Conservation (phyloP, 352 stramenopile genomes). For the Phytopythium ostracodes region DNA sequence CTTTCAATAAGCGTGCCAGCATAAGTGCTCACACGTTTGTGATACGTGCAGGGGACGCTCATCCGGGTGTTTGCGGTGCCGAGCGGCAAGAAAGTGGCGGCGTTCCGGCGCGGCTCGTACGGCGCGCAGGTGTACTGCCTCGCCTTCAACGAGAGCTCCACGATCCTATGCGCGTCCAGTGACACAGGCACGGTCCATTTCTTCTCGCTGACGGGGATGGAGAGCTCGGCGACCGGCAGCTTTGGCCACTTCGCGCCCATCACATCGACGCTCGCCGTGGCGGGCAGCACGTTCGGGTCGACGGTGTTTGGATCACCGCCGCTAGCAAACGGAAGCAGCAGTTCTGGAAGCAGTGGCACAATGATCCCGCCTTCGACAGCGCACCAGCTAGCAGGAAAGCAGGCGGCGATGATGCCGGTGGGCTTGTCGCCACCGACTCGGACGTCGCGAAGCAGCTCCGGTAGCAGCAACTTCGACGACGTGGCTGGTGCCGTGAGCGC, state of each 20-base stretch:
- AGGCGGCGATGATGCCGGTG: background rate
- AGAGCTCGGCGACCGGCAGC: constrained; percentile 71
- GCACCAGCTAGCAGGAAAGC: constrained; percentile 3
- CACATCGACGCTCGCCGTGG: constrained; percentile 67
- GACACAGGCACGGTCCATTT: constrained; percentile 97
- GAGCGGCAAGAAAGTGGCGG: constrained; percentile 85
- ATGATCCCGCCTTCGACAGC: background rate
- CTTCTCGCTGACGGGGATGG: constrained; percentile 83
- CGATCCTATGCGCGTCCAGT: constrained; percentile 93
- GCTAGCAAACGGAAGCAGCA: background rate
- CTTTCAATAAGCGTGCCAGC: too few relatives aligned
- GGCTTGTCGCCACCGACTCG: constrained; percentile 11
- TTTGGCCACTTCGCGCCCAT: constrained; percentile 79
- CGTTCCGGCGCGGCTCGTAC: constrained; percentile 96
- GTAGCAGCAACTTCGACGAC: constrained; percentile 56
- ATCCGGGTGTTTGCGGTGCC: constrained; percentile 97
- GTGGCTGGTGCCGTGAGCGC: constrained; percentile 63
- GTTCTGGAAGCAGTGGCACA: background rate
- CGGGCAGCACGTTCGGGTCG: constrained; percentile 48
- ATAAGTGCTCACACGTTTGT: background rate
- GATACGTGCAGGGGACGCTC: constrained; percentile 87
- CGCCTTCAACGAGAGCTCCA: constrained; percentile 92
- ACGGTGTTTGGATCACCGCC: constrained; percentile 35
- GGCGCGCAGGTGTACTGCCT: constrained; percentile 95
- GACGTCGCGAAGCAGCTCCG: constrained; percentile 29